These are phyloP conservation scores for Syzygium grande DNA, from an alignment of 345 rosid genomes.

Conservation along the genomic window DNA sequence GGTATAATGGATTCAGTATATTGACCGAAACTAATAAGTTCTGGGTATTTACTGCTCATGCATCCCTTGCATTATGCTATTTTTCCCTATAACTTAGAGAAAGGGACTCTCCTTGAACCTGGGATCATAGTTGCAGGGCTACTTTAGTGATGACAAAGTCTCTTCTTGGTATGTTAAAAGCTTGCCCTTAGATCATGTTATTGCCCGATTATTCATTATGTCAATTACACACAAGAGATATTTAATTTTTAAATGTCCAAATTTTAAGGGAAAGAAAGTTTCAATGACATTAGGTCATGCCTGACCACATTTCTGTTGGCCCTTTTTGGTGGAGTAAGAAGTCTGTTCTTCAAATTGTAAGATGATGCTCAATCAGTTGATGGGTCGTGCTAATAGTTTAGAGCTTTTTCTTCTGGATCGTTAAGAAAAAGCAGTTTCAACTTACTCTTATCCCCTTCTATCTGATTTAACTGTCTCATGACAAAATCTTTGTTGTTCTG, in stretches of 20 bases:
- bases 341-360: not conserved
- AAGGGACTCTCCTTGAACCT: not conserved
- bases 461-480: not conserved
- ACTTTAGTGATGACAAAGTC: not conserved
- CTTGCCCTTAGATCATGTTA: not conserved
- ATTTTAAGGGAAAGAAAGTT: not conserved
- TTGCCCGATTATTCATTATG: not conserved
- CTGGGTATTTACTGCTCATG: not conserved
- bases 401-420: not conserved
- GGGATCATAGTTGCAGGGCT: not conserved
- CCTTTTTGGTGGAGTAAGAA: not conserved
- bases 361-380: not conserved
- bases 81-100: not conserved
- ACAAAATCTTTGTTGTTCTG: not conserved
- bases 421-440: not conserved
- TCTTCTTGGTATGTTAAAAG: not conserved
- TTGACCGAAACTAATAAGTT: not conserved
- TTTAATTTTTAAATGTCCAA: not conserved
- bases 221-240: not conserved
- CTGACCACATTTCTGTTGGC: not conserved
- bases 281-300: not conserved
- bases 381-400: not conserved
- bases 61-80: not conserved
- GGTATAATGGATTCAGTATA: not conserved
- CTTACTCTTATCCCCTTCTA: not conserved